Conservation (phyloP, 2,329 filamentous ascomycete genomes). For the Aplosporella prunicola region DNA sequence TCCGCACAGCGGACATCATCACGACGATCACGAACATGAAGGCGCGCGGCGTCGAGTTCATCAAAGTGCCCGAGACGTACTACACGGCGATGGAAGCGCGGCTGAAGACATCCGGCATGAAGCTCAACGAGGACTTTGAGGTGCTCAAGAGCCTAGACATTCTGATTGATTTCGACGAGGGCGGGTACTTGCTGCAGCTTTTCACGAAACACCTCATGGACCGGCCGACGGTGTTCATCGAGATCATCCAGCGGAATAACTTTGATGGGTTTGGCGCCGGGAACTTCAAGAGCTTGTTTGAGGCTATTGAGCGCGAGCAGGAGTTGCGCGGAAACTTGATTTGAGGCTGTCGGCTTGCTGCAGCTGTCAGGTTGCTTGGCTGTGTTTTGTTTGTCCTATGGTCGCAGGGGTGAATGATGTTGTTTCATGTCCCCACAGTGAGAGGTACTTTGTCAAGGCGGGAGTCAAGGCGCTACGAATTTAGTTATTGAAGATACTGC, state of each 20-base stretch:
- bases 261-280: slow-evolving; percentile 91
- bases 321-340: slow-evolving; percentile 69
- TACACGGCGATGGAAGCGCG: slow-evolving; percentile 68
- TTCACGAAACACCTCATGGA: slow-evolving; percentile 74
- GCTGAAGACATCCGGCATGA: slow-evolving; percentile 52
- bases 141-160: slow-evolving; percentile 71
- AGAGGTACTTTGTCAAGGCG: too few species aligned
- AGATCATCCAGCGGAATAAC: slow-evolving; percentile 87
- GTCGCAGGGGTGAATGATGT: too few species aligned
- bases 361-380: too few species aligned
- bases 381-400: too few species aligned
- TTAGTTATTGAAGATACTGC: too few species aligned
- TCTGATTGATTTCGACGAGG: slow-evolving; percentile 90
- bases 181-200: slow-evolving; percentile 65
- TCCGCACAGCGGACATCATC: slow-evolving; percentile 75
- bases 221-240: slow-evolving; percentile 87
- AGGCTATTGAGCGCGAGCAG: slow-evolving; percentile 92
- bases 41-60: slow-evolving; percentile 86
- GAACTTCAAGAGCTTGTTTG: slow-evolving; percentile 91
- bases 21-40: slow-evolving; percentile 65
- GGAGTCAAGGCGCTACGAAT: too few species aligned
- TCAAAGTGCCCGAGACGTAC: slow-evolving; percentile 78
- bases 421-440: too few species aligned
- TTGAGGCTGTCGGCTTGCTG: slow-evolving; percentile 12
- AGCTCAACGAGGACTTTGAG: slow-evolving; percentile 69